Evolutionary conservation across 2,329 filamentous ascomycete species (phyloP), one percentile per base, ranked within the genome.

Genomic region (Phaeosphaeria sp.): DNA sequence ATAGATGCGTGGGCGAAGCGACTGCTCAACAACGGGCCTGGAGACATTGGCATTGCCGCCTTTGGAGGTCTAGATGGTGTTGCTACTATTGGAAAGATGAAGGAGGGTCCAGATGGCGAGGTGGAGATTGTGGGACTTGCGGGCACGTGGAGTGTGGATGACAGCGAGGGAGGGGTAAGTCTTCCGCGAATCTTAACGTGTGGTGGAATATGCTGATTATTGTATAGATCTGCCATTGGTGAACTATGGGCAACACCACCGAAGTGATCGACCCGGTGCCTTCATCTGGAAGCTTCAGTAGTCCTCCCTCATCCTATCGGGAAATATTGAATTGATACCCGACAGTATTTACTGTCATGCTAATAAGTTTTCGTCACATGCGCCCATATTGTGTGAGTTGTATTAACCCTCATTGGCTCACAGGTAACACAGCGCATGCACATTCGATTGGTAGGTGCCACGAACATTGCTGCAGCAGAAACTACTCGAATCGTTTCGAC

Each of bases 91-190:
- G 83, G 82, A 44, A 85, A 84, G 66, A 74, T 85, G 46, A 82
- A 79, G 20, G 84, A 86, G 69, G 79, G 83, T 40, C 77, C 82
- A 0, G 81, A 84, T 63, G 85, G 84, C 1, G 82, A 84, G 60
- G 76, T 85, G 25, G 81, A 86, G 69, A 81, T 87, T 57, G 85
- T 88, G 53, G 93, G 93, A 0, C 79, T 97, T 51, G 92, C 93
- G 6, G 92, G 91, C 2, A 89, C 87, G 0, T 97, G 93, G 93
- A 90, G 88, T n/a, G 89, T 95, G 72, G 92, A 96, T 69, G 92
- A 96, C 56, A 88, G 88, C 51, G 93, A 87, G 61, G 86, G 86
- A 22, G 86, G 86, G 30, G 71, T 75, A 61, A 70, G 71, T 68
- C 49, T 54, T 53, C 60, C 43, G 36, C 56, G 30, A 44, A 53